A percentile compares a stretch with the other conserved stretches of the same genome.
Evolutionary conservation across 2,329 filamentous ascomycete genomes (phyloP).

Genomic region (Cadophora sp.): DNA sequence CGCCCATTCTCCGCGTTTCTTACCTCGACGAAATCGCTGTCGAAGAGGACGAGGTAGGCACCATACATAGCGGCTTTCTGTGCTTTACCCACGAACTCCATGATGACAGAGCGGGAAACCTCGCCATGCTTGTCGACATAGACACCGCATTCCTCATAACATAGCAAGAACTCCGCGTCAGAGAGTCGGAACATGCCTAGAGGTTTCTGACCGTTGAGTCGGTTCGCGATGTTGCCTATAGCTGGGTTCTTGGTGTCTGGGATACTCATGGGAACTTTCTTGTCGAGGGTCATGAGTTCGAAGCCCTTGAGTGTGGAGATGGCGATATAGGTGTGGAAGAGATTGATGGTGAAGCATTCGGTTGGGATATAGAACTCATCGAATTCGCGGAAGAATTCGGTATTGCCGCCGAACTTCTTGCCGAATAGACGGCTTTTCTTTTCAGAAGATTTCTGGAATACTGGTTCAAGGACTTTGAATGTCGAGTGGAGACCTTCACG

Average conservation of each 20-base stretch:
- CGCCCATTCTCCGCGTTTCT: constrained; percentile 96
- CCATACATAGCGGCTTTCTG: constrained; percentile 87
- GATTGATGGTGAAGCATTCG: constrained; percentile 92
- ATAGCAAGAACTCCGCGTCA: constrained; percentile 89
- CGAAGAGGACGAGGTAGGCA: constrained; percentile 90
- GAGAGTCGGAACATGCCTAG: constrained; percentile 96
- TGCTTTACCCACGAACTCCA: constrained; percentile 98
- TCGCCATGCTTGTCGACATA: constrained; percentile 99
- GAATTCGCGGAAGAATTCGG: constrained; percentile 96
- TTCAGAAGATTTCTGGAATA: constrained; percentile 90
- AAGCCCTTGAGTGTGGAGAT: constrained; percentile 92
- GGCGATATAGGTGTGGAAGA: constrained; percentile 94
- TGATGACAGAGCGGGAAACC: constrained; percentile 90
- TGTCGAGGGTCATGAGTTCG: constrained; percentile 95
- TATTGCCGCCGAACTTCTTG: constrained; percentile 68
- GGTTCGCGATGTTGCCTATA: constrained; percentile 83
- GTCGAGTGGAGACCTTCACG: constrained; percentile 90
- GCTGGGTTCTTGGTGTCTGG: constrained; percentile 82
- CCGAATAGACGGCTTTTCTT: constrained; percentile 76
- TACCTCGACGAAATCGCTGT: constrained; percentile 96
- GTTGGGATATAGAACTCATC: constrained; percentile 98
- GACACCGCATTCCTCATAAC: constrained; percentile 94
- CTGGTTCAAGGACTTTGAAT: constrained; percentile 96
- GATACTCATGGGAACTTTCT: constrained; percentile 94
- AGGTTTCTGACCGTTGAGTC: constrained; percentile 82